Conservation (phyloP, 148 eudicot genomes). For the Oxyria digyna region DNA sequence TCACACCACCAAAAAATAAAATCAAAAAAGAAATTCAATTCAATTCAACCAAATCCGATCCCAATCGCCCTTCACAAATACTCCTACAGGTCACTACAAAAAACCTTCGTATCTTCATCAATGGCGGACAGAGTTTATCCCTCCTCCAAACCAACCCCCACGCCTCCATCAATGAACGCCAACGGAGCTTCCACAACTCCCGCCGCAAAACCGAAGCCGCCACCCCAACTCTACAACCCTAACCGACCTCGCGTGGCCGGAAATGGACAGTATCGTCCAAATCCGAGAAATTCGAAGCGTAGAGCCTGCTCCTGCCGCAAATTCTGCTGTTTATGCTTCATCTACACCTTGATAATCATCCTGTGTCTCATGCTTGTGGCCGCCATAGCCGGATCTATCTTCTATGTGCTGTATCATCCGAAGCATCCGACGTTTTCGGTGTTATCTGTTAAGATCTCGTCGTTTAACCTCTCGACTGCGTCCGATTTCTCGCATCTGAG, state of each 20-base stretch:
- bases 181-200: conserved; percentile 18
- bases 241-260: conserved; percentile 26
- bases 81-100: background rate
- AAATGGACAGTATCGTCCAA: conserved; percentile 34
- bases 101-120: background rate
- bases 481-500: conserved; percentile 24
- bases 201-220: conserved; percentile 8
- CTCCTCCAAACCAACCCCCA: conserved; percentile 42
- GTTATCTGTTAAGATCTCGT: conserved; percentile 35
- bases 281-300: conserved; percentile 17
- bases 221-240: conserved; percentile 42
- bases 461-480: conserved; percentile 48
- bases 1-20: background rate
- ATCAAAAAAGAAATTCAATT: background rate
- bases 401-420: conserved; percentile 73
- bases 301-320: conserved; percentile 35
- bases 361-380: conserved; percentile 39
- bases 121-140: conserved; percentile 80
- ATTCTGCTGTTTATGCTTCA: conserved; percentile 54
- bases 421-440: conserved; percentile 64
- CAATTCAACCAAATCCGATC: background rate
- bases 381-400: conserved; percentile 48
- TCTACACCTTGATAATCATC: conserved; percentile 47
- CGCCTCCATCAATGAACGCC: conserved; percentile 9
- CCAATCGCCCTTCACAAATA: background rate